These are phyloP conservation scores for Pestalotiopsis sp. DNA, from an alignment of 2,329 filamentous ascomycete species.

Conservation along the genomic window DNA sequence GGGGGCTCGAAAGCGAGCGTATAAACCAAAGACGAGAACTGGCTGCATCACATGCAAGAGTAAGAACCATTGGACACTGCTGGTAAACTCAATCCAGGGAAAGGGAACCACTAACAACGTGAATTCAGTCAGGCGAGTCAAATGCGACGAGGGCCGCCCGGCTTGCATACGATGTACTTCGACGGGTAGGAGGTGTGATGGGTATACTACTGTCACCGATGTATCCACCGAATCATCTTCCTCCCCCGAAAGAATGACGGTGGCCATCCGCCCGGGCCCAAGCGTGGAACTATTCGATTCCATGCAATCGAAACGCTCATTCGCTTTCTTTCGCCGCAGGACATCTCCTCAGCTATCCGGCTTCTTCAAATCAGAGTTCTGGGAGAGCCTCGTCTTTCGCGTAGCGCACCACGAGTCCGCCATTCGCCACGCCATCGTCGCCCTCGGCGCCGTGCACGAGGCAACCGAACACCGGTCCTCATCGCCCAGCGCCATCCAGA, in stretches of 20 bases:
- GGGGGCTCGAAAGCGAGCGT: conserved; percentile 14
- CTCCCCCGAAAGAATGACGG: background rate
- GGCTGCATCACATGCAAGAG: conserved; percentile 14
- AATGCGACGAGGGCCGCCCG: conserved; percentile 15
- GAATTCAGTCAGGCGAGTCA: conserved; percentile 12
- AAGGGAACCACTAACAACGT: background rate
- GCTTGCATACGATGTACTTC: conserved; percentile 13
- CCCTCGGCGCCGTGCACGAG: conserved; percentile 11
- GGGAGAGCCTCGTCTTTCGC: conserved; percentile 12
- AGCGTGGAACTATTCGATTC: background rate
- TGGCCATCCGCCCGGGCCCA: conserved; percentile 1
- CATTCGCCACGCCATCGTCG: conserved; percentile 11
- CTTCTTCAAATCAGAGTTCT: conserved; percentile 15
- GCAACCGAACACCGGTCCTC: background rate
- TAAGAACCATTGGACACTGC: background rate
- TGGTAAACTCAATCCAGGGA: background rate
- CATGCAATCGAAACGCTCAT: conserved; percentile 4
- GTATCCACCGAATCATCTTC: background rate
- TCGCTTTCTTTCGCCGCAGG: conserved; percentile 11
- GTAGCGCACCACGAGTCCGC: conserved; percentile 13
- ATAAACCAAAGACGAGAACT: conserved; percentile 13
- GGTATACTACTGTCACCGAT: conserved; percentile 2
- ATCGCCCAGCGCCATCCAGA: background rate
- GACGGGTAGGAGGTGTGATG: conserved; percentile 9
- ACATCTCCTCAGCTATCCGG: conserved; percentile 11